These are phyloP conservation scores for Cryphonectria japonica DNA, from an alignment of 2,329 filamentous ascomycete genomes.

Conservation along the genomic window DNA sequence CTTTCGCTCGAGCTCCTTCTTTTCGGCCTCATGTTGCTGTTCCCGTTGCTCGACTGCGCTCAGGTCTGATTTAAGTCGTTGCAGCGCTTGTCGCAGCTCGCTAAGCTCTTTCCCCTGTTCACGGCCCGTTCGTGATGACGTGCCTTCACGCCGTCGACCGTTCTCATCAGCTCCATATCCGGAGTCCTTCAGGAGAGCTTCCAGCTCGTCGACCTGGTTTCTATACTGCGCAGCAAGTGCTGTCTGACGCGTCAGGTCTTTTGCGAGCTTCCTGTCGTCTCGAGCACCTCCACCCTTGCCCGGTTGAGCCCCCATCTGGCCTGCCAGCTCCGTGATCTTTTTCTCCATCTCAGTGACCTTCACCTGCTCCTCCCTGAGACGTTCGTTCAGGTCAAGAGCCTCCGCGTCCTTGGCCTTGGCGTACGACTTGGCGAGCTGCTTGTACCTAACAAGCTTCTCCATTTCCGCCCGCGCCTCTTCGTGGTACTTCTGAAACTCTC, in stretches of 20 bases:
- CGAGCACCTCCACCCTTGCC: constrained; percentile 43
- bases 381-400: constrained; percentile 66
- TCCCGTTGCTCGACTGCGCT: constrained; percentile 51
- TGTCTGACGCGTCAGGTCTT: constrained; percentile 62
- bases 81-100: constrained; percentile 56
- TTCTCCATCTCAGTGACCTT: constrained; percentile 68
- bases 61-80: constrained; percentile 55
- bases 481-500: constrained; percentile 74
- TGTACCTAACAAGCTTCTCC: constrained; percentile 78
- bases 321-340: constrained; percentile 62
- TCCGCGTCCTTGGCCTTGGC: constrained; percentile 78
- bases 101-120: constrained; percentile 58
- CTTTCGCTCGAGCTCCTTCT: constrained; percentile 39
- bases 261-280: constrained; percentile 52
- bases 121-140: constrained; percentile 56
- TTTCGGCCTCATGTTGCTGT: constrained; percentile 43
- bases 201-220: constrained; percentile 62
- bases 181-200: constrained; percentile 51
- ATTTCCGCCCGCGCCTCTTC: constrained; percentile 73
- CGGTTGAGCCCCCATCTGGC: constrained; percentile 52
- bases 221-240: constrained; percentile 61
- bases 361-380: constrained; percentile 69
- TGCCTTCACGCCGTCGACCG: constrained; percentile 41
- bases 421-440: constrained; percentile 77
- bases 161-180: constrained; percentile 38